Conservation (phyloP, 495 filamentous ascomycete genomes). For the Penicillium nucicola region DNA sequence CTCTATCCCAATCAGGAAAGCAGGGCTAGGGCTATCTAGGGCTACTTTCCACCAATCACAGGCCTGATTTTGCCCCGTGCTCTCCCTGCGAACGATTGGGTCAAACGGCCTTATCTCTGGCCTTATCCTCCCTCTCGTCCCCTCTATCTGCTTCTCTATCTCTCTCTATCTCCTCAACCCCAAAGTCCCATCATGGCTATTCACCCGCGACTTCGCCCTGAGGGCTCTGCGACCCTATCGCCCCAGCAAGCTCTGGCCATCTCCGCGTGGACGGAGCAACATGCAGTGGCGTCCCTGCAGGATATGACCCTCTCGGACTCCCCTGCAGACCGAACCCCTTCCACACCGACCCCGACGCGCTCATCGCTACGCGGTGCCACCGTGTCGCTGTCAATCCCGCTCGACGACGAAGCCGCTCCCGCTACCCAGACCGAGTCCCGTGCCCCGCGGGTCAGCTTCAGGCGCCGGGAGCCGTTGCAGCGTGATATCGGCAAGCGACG, state of each 20-base stretch:
- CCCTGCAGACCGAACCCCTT: conserved; percentile 8
- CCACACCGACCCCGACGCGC: conserved; percentile 23
- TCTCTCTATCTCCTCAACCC: conserved; percentile 1
- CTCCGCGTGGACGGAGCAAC: conserved; percentile 51
- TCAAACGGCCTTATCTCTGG: conserved; percentile 18
- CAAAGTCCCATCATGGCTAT: conserved; percentile 33
- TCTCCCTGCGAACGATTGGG: not conserved
- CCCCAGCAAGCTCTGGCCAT: conserved; percentile 46
- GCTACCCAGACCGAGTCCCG: conserved; percentile 23
- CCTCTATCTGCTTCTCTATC: not conserved
- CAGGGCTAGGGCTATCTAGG: conserved; percentile 22
- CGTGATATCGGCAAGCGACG: conserved; percentile 64
- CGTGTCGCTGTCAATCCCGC: conserved; percentile 46
- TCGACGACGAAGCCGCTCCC: conserved; percentile 38
- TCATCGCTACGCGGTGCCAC: conserved; percentile 34
- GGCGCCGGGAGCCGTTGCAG: conserved; percentile 46
- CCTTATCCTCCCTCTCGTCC: conserved; percentile 7
- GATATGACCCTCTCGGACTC: conserved; percentile 40
- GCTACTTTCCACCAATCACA: conserved; percentile 20
- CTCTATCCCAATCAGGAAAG: conserved; percentile 7
- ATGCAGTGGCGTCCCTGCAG: conserved; percentile 40
- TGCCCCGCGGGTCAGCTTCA: conserved; percentile 32
- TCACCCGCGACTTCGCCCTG: conserved; percentile 34
- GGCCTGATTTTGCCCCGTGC: conserved; percentile 13
- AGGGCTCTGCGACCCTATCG: conserved; percentile 29